Percentiles rank a stretch among this genome's conserved stretches.
phyloP scores from a whole-genome alignment of 2,329 filamentous ascomycete genomes.

The Neonectria punicea region DNA sequence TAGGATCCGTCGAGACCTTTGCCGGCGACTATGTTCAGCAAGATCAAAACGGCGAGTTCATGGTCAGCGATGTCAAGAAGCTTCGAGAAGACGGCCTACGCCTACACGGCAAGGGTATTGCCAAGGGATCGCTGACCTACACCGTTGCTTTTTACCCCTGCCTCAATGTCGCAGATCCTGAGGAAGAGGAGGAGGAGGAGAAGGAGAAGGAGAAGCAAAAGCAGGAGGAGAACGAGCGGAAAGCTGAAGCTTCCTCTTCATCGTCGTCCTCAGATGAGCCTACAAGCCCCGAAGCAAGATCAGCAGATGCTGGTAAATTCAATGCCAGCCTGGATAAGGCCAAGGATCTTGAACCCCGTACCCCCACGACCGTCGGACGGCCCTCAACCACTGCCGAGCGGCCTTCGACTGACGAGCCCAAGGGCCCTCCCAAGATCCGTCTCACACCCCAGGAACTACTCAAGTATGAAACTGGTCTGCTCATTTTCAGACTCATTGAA shows the following conservation, averaged over 20 bases:
- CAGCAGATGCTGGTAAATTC: conserved; percentile 56
- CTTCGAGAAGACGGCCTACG: conserved; percentile 74
- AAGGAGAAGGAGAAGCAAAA: conserved; percentile 49
- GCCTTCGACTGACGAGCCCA: conserved; percentile 55
- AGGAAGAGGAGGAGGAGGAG: conserved; percentile 77
- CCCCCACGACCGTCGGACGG: conserved; percentile 55
- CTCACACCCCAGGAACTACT: conserved; percentile 83
- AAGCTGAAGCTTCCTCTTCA: conserved; percentile 9
- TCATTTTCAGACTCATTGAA: conserved; percentile 95
- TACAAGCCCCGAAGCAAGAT: conserved; percentile 27
- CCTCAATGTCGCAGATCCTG: conserved; percentile 87
- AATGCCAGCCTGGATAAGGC: conserved; percentile 50
- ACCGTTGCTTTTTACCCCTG: conserved; percentile 91
- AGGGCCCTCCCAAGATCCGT: conserved; percentile 77
- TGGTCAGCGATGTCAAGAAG: conserved; percentile 80
- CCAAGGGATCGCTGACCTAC: conserved; percentile 85
- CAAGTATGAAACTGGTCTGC: conserved; percentile 88
- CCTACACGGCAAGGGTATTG: conserved; percentile 75
- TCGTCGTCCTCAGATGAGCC: conserved; percentile 23
- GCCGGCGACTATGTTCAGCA: conserved; percentile 83
- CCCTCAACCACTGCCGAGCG: conserved; percentile 52
- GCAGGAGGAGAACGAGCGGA: conserved; percentile 22
- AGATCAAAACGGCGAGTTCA: conserved; percentile 82
- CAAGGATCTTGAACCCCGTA: conserved; percentile 38
- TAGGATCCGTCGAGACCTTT: conserved; percentile 82